phyloP scores from a whole-genome alignment of 257 asterid genomes.

The Nicotiana benthamiana region DNA sequence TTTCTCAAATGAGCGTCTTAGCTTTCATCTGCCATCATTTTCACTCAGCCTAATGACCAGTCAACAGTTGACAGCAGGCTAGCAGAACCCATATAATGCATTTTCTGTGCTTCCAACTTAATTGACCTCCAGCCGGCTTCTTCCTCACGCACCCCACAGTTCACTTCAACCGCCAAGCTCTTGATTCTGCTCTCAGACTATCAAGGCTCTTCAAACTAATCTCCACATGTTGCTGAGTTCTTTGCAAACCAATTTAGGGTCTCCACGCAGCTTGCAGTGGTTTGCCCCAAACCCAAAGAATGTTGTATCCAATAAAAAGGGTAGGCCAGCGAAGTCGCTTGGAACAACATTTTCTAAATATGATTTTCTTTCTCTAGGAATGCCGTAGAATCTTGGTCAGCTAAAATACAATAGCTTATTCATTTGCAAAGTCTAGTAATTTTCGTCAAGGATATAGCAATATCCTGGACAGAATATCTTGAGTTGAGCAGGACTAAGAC shows the following conservation, averaged over 20 bases:
- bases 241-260: background rate
- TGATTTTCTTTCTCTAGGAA: background rate
- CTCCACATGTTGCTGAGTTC: background rate
- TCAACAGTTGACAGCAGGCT: no score
- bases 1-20: background rate
- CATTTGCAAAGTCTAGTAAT: background rate
- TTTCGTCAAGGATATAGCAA: background rate
- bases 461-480: no score
- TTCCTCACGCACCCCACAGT: background rate
- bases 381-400: background rate
- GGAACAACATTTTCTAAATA: background rate
- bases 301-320: background rate
- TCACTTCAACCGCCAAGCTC: background rate
- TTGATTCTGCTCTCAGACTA: background rate
- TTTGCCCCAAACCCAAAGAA: background rate
- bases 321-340: background rate
- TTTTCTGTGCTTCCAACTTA: background rate
- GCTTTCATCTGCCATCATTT: background rate
- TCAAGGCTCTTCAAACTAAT: background rate
- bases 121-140: background rate
- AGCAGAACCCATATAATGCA: no score
- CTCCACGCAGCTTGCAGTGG: background rate
- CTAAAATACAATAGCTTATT: background rate
- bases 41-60: background rate
- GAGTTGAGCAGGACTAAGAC: no score